A percentile compares a stretch with the other conserved stretches of the same genome.
Evolutionary conservation across 2,329 filamentous ascomycete species (phyloP).

Genomic region (Madurella mycetomatis): DNA sequence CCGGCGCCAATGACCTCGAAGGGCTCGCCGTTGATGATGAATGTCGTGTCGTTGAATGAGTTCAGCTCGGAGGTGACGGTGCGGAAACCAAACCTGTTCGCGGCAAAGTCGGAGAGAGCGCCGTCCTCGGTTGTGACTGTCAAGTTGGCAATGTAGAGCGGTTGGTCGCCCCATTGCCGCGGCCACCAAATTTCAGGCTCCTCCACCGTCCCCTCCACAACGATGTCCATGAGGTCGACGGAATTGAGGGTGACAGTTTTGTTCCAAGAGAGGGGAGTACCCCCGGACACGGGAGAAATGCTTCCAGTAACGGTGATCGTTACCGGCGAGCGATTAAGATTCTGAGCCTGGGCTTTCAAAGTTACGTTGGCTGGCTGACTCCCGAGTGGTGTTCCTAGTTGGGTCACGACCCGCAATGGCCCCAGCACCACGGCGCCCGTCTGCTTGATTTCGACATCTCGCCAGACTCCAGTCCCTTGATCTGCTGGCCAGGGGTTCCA

Average conservation of each 20-base stretch:
- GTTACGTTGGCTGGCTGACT: slow-evolving; percentile 33
- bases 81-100: slow-evolving; percentile 48
- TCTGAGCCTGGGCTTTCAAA: slow-evolving; percentile 37
- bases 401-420: slow-evolving; percentile 41
- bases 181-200: slow-evolving; percentile 59
- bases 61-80: slow-evolving; percentile 51
- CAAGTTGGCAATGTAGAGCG: slow-evolving; percentile 31
- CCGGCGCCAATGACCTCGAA: slow-evolving; percentile 60
- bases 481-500: slow-evolving; percentile 60
- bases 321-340: slow-evolving; percentile 38
- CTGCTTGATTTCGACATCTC: slow-evolving; percentile 51
- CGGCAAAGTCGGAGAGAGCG: slow-evolving; percentile 31
- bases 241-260: slow-evolving; percentile 36
- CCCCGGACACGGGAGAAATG: slow-evolving; percentile 26
- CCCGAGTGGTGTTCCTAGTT: slow-evolving; percentile 33
- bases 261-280: slow-evolving; percentile 27
- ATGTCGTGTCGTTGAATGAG: slow-evolving; percentile 49
- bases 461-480: slow-evolving; percentile 61
- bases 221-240: slow-evolving; percentile 34
- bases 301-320: slow-evolving; percentile 30
- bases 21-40: slow-evolving; percentile 50
- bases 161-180: slow-evolving; percentile 50
- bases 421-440: slow-evolving; percentile 48
- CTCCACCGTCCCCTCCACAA: slow-evolving; percentile 35
- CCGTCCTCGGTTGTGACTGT: slow-evolving; percentile 25